Percentiles rank a stretch among this genome's conserved stretches.
phyloP scores from a whole-genome alignment of 148 eudicot genomes.

The Chenopodium quinoa region DNA sequence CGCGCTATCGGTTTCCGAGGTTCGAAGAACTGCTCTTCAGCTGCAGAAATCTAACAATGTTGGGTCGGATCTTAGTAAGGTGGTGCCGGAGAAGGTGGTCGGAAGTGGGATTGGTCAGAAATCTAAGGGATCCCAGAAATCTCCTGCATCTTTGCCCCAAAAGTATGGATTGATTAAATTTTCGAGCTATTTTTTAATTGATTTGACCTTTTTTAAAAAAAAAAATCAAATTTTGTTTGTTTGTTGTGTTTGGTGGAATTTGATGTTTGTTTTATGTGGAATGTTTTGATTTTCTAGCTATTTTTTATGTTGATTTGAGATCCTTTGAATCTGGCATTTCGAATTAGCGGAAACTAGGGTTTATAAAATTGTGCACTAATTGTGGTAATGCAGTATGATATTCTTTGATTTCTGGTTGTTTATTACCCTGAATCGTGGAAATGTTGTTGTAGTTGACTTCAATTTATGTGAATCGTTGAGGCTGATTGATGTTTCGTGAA shows the following conservation, averaged over 20 bases:
- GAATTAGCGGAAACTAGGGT: not conserved
- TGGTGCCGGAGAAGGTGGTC: not conserved
- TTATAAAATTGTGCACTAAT: not conserved
- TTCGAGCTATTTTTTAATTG: not conserved
- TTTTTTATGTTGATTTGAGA: not conserved
- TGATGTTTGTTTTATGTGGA: not conserved
- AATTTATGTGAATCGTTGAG: not conserved
- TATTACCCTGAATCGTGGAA: not conserved
- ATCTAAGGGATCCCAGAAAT: slow-evolving; percentile 21
- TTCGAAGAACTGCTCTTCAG: slow-evolving; percentile 43
- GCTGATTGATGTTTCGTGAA: not conserved
- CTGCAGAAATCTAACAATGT: slow-evolving; percentile 27
- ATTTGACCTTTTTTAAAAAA: not conserved
- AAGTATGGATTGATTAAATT: slow-evolving; percentile 37
- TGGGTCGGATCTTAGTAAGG: slow-evolving; percentile 6
- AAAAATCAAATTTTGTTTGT: not conserved
- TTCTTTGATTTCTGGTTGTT: not conserved
- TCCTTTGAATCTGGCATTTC: not conserved
- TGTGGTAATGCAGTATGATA: not conserved
- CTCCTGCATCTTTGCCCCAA: slow-evolving; percentile 41
- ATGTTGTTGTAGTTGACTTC: not conserved
- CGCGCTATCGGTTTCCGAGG: slow-evolving; percentile 54
- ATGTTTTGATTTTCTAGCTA: not conserved
- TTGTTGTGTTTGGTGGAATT: not conserved
- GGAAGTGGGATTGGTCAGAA: slow-evolving; percentile 12